Evolutionary conservation across 2,329 filamentous ascomycete species (phyloP), one percentile per base, ranked within the genome.

Genomic region (Thielaviopsis musarum): DNA sequence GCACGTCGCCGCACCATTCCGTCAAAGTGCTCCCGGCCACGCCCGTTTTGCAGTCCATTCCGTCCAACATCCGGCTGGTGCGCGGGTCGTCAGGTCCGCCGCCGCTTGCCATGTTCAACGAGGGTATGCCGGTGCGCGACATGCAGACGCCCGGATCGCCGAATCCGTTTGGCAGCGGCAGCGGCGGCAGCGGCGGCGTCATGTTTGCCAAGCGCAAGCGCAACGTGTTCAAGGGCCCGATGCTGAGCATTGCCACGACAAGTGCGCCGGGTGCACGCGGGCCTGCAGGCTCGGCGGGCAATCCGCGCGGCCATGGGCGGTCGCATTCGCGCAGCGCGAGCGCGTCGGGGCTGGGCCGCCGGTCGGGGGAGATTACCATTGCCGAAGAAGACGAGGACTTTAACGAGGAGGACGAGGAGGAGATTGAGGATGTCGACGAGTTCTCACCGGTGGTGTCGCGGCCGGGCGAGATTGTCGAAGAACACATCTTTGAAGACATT

Each of bases 11-110:
- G 1, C 90, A 96, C 69, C 82, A 88, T 65, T 95, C 88, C 0
- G 86, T 97, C 66, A 97, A 97, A 72, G 87, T 97, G n/a, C 81
- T 97, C 2, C 91, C 93, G 1, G 88, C 88, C 0, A 95, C 91
- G 0, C 91, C 91, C 0, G 91, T 86, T 0, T 73, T 79, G 2
- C 75, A 77, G 17, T 74, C 81, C 0, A 95, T 97, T 66, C 91
- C 91, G 0, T 87, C 83, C 57, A 94, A 91, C 64, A 87, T 96
- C 62, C 84, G 91, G 2, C 76, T 96, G 13, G 88, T 91, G 1
- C 82, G 90, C 30, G 83, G 77, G 15, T 59, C 38, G 13, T 69
- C 75, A 0, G 74, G 76, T 0, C 74, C 78, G 1, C 72, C 78
- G 0, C 74, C 77, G 10, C 67, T 80, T 22, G 74, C 71, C 38